Percentiles rank a stretch among this genome's conserved stretches.
phyloP scores from a whole-genome alignment of 768 basidiomycete species.

The Lentinula raphanica region DNA sequence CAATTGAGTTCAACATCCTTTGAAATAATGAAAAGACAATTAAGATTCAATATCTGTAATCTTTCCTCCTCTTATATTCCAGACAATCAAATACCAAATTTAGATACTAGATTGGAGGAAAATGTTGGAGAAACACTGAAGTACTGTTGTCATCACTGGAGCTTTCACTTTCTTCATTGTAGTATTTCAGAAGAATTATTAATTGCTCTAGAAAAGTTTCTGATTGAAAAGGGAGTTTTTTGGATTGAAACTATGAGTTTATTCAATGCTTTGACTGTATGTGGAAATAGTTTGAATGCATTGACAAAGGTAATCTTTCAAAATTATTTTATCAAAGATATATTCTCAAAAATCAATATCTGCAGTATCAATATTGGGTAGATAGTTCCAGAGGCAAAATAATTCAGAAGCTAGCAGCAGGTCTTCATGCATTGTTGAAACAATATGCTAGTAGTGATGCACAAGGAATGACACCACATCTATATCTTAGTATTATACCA shows the following conservation, averaged over 20 bases:
- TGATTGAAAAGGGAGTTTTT: background rate
- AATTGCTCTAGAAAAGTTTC: background rate
- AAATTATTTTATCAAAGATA: background rate
- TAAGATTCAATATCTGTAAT: slow-evolving; percentile 10
- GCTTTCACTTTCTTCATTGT: background rate
- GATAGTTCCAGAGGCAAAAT: background rate
- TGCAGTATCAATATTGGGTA: too few species aligned
- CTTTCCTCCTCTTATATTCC: background rate
- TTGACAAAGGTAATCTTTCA: background rate
- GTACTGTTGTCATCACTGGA: slow-evolving; percentile 6
- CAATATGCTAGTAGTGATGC: background rate
- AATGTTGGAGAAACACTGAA: background rate
- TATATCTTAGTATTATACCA: slow-evolving; percentile 3
- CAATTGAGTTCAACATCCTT: background rate
- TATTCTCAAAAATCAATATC: background rate
- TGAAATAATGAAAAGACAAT: background rate
- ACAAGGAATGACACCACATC: background rate
- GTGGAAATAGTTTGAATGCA: background rate
- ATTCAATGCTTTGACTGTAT: background rate
- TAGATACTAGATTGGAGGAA: background rate
- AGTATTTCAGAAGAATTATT: background rate
- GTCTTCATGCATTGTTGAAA: background rate
- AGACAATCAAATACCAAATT: background rate
- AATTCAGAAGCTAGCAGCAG: background rate
- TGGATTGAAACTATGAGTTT: slow-evolving; percentile 9